A percentile compares a stretch with the other conserved stretches of the same genome.
These are phyloP conservation scores for Apophysomyces variabilis DNA, from an alignment of 371 early-diverging fungal genomes.

Conservation along the genomic window DNA sequence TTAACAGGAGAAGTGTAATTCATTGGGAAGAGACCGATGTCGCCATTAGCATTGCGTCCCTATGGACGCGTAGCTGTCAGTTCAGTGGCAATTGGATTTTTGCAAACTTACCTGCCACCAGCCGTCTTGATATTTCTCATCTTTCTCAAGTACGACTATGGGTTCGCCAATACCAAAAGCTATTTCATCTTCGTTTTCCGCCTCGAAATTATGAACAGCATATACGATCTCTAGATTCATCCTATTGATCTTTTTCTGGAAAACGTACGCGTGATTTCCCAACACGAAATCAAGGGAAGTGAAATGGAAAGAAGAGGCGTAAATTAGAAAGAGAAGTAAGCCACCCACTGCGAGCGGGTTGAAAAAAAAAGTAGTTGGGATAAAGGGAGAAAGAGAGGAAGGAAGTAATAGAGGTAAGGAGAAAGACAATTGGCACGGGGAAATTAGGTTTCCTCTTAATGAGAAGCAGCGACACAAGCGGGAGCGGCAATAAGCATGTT, in stretches of 20 bases:
- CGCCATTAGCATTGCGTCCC: constrained; percentile 67
- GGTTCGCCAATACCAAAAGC: constrained; percentile 74
- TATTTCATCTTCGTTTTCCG: constrained; percentile 83
- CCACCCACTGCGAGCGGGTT: constrained; percentile 6
- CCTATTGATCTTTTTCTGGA: constrained; percentile 16
- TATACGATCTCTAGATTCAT: constrained; percentile 58
- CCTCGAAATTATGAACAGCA: constrained; percentile 70
- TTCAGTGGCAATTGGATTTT: constrained; percentile 2
- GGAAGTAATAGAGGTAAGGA: constrained; percentile 1
- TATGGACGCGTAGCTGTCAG: constrained; percentile 19
- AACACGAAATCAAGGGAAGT: constrained; percentile 1
- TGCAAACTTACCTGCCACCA: constrained; percentile 82
- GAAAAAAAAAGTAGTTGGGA: constrained; percentile 2
- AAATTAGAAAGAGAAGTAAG: background rate
- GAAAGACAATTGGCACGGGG: constrained; percentile 8
- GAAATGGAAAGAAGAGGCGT: background rate
- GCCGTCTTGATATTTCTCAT: constrained; percentile 82
- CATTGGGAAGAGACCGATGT: constrained; percentile 71
- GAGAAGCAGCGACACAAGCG: background rate
- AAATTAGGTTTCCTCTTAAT: constrained; percentile 7
- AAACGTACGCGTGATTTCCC: constrained; percentile 3
- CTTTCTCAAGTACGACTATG: constrained; percentile 78
- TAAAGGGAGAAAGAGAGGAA: constrained; percentile 5
- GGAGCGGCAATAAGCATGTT: background rate
- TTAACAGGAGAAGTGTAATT: constrained; percentile 56